Evolutionary conservation across 1,284 basidiomycete genomes (phyloP).

Genomic region (Trametes pubescens): DNA sequence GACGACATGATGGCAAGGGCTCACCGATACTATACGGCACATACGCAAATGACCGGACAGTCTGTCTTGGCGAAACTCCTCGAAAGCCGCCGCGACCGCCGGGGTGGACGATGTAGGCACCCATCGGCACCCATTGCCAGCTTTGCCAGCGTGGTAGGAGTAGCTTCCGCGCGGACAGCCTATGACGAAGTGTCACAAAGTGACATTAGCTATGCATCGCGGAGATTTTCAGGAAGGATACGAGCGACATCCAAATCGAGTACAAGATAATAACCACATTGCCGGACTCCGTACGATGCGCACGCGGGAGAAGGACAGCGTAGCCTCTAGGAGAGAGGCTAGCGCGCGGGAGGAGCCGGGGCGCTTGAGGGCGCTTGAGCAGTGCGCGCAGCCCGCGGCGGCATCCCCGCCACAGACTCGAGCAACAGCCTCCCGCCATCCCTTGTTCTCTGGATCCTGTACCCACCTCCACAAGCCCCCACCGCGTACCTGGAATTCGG

Average conservation of each 20-base stretch:
- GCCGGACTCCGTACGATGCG: not conserved
- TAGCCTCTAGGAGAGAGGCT: not conserved
- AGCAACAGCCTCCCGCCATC: not conserved
- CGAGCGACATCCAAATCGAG: not conserved
- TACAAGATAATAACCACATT: not conserved
- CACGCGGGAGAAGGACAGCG: not conserved
- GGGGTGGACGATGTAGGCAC: not conserved
- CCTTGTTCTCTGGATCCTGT: not conserved
- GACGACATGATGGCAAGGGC: not conserved
- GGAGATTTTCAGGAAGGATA: not conserved
- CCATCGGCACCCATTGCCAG: not conserved
- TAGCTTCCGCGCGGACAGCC: not conserved
- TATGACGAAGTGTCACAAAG: not conserved
- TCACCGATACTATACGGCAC: not conserved
- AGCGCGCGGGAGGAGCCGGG: not conserved
- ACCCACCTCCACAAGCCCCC: not conserved
- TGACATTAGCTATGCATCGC: not conserved
- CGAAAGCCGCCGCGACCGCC: not conserved
- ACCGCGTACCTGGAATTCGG: not conserved
- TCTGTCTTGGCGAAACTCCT: not conserved
- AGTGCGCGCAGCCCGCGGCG: not conserved
- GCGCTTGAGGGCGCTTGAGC: not conserved
- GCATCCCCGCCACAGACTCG: not conserved
- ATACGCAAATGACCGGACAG: not conserved
- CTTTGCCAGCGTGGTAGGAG: too few relatives aligned